A percentile compares a stretch with the other conserved stretches of the same genome.
phyloP scores from a whole-genome alignment of 116 monocot species.

The Iris pallida region DNA sequence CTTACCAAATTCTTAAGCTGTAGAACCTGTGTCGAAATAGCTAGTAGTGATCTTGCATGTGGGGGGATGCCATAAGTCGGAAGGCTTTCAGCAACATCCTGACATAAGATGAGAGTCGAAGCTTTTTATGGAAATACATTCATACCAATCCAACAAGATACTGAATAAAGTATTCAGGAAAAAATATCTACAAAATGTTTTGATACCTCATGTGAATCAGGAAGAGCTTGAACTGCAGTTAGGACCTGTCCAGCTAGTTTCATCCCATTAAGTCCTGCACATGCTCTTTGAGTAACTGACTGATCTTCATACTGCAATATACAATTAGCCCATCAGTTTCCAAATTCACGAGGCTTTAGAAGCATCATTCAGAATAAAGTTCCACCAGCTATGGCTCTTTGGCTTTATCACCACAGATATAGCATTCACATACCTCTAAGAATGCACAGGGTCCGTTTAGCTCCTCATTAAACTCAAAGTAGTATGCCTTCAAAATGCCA shows the following conservation, averaged over 20 bases:
- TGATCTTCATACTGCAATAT: slow-evolving; percentile 67
- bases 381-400: neutral
- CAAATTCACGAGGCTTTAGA: neutral
- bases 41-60: slow-evolving; percentile 66
- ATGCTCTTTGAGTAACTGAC: slow-evolving; percentile 69
- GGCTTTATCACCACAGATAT: neutral
- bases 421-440: slow-evolving; percentile 64
- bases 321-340: neutral
- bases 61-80: slow-evolving; percentile 65
- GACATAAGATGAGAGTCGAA: neutral
- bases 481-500: slow-evolving; percentile 67
- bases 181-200: neutral
- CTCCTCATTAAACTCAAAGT: slow-evolving; percentile 56
- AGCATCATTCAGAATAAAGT: neutral
- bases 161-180: too few species aligned
- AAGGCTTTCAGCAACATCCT: slow-evolving; percentile 26
- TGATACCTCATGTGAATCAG: slow-evolving; percentile 33
- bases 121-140: neutral
- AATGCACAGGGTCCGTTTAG: slow-evolving; percentile 69
- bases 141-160: too few species aligned
- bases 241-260: slow-evolving; percentile 64
- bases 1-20: slow-evolving; percentile 86
- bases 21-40: slow-evolving; percentile 56
- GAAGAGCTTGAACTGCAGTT: slow-evolving; percentile 63
- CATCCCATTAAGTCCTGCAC: slow-evolving; percentile 89